Base-by-base conservation (phyloP, 2,329 filamentous ascomycete species). In the Claviceps sp. region DNA sequence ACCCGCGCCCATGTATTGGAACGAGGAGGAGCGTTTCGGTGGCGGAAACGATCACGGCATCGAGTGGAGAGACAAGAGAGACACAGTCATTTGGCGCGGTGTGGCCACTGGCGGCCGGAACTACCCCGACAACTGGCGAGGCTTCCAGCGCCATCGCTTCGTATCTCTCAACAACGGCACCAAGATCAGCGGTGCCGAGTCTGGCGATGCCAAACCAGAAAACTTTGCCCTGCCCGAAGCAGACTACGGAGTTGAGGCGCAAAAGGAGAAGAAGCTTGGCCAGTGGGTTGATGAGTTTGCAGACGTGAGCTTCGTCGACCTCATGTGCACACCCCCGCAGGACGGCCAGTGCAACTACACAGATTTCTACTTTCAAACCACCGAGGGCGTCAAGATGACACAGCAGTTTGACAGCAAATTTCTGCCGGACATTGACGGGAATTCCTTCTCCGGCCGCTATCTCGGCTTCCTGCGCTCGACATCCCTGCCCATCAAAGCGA, bases 351-450 rank as follows among this genome's bases (percentile, higher is more conserved):
- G 77, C 62, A 64, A 67, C 53, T 79, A 80, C 60, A 77, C 72
- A 0, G 66, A 68, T 42, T 65, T 69, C 13, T 68, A 76, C 55
- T 80, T 72, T 54, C 56, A 67, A 16, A 56, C 70, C 5, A 58
- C 64, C 0, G 55, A 66, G 7, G 69, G 70, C 11, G 58, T 74
- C 49, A 64, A 66, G 43, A 66, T 82, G 56, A 62, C 67, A 2
- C 63, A 78, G 51, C 79, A 83, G 64, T 83, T 81, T 61, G 58
- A 66, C 55, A 71, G 73, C 67, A 90, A 89, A 63, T 87, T 79
- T 61, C 72, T 91, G 2, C 79, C 84, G 0, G 87, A 93, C 62
- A 77, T 91, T 52, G 87, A 91, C 64, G 87, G 87, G 34, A 82
- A 85, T 67, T 80, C 76, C 1, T 85, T 85, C 61, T 84, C 78